Conservation (phyloP, 2,329 filamentous ascomycete genomes). For the Ascochyta clinopodiicola region DNA sequence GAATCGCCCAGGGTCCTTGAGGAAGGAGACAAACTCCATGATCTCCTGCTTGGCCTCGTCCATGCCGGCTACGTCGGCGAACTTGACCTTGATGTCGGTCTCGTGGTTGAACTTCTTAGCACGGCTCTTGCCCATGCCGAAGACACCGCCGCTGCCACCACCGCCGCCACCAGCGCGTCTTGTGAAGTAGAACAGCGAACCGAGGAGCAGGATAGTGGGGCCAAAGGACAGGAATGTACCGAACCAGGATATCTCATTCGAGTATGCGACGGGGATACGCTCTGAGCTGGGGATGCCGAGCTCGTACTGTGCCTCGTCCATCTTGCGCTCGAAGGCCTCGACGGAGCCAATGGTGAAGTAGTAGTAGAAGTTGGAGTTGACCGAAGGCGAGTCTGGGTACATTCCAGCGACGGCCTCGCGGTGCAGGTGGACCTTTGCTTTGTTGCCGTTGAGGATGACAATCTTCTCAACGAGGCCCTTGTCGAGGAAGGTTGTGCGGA, state of each 20-base stretch:
- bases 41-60: slow-evolving; percentile 98
- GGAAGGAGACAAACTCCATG: slow-evolving; percentile 98
- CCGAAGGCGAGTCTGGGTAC: slow-evolving; percentile 77
- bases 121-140: slow-evolving; percentile 93
- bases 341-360: slow-evolving; percentile 96
- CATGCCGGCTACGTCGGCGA: slow-evolving; percentile 94
- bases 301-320: slow-evolving; percentile 88
- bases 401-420: slow-evolving; percentile 73
- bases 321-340: slow-evolving; percentile 86
- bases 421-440: slow-evolving; percentile 81
- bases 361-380: slow-evolving; percentile 76
- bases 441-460: slow-evolving; percentile 76
- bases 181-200: slow-evolving; percentile 79
- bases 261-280: slow-evolving; percentile 90
- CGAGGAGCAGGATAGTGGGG: slow-evolving; percentile 85
- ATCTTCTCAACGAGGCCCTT: slow-evolving; percentile 96
- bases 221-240: slow-evolving; percentile 80
- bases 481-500: slow-evolving; percentile 90
- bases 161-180: slow-evolving; percentile 73
- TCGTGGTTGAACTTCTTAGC: slow-evolving; percentile 99
- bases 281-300: slow-evolving; percentile 85
- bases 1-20: slow-evolving; percentile 92
- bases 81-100: slow-evolving; percentile 95
- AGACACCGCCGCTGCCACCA: slow-evolving; percentile 75
- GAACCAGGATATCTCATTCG: slow-evolving; percentile 75